These are phyloP conservation scores for Panicum virgatum DNA, from an alignment of 202 grass and related monocot genomes.

Conservation along the genomic window DNA sequence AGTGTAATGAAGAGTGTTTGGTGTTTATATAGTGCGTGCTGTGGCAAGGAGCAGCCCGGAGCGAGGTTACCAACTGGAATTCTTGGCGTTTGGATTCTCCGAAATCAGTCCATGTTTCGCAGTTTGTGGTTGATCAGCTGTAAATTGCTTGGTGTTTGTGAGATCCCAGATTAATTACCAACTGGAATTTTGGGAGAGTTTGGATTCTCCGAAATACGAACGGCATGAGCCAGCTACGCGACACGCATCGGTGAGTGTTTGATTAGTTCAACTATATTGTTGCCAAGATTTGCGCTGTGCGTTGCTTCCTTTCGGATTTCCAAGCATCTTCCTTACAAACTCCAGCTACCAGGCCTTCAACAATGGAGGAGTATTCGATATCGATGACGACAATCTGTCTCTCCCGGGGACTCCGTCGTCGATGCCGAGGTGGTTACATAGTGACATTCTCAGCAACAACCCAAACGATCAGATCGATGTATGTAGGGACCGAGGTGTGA, in stretches of 20 bases:
- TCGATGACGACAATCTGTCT: neutral
- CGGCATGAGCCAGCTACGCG: neutral
- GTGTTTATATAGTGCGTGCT: constrained; percentile 22
- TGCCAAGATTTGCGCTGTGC: neutral
- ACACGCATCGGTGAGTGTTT: too few species aligned
- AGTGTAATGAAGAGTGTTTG: neutral
- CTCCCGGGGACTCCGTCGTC: neutral
- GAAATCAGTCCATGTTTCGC: too few species aligned
- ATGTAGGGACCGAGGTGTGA: constrained; percentile 6
- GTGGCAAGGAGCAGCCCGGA: too few species aligned
- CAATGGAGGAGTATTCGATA: neutral
- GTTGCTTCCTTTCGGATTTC: neutral
- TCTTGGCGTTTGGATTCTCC: too few species aligned
- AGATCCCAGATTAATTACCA: too few species aligned
- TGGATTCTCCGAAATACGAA: constrained; percentile 19
- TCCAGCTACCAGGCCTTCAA: neutral
- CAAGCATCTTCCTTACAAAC: neutral
- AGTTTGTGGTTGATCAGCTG: too few species aligned
- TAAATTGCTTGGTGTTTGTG: too few species aligned
- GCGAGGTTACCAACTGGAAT: too few species aligned
- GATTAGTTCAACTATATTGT: too few species aligned
- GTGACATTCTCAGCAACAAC: neutral
- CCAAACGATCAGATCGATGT: constrained; percentile 17
- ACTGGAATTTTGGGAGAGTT: neutral
- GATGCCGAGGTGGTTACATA: constrained; percentile 8